Percentiles rank a stretch among this genome's conserved stretches.
phyloP scores from a whole-genome alignment of 169 alveolate species.

The Eimeria praecox region DNA sequence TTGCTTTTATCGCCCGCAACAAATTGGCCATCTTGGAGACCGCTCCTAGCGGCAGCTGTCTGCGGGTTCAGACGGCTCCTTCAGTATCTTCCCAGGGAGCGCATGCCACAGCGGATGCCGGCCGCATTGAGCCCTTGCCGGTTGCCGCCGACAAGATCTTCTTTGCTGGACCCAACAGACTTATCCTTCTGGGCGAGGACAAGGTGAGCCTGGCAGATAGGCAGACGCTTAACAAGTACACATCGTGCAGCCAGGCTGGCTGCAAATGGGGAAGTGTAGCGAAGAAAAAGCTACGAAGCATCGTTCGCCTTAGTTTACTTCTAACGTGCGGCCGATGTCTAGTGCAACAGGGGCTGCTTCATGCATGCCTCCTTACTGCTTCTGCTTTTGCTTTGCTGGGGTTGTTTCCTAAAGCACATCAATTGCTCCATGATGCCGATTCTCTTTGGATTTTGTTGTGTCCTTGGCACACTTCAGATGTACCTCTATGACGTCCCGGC shows the following conservation, averaged over 20 bases:
- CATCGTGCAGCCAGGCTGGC: neutral
- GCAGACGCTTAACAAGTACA: neutral
- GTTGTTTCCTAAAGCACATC: neutral
- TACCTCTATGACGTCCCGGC: conserved; percentile 74
- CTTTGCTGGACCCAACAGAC: conserved; percentile 85
- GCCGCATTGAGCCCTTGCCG: conserved; percentile 82
- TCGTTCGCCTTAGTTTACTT: neutral
- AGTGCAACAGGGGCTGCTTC: neutral
- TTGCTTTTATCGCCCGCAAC: conserved; percentile 85
- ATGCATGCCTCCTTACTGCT: conserved; percentile 7
- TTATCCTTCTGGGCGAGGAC: conserved; percentile 84
- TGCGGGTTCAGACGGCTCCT: conserved; percentile 78
- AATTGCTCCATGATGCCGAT: neutral
- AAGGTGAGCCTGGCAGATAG: conserved; percentile 16
- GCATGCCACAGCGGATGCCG: conserved; percentile 62
- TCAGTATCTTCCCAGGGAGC: conserved; percentile 26
- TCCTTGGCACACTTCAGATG: conserved; percentile 46
- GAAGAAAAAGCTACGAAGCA: neutral
- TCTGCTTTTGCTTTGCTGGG: neutral
- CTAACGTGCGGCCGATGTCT: neutral
- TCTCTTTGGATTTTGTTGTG: neutral
- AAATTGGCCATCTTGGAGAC: conserved; percentile 81
- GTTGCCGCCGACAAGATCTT: conserved; percentile 78
- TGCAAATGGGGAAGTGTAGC: neutral
- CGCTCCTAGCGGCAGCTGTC: conserved; percentile 84